Evolutionary conservation across 768 basidiomycete genomes (phyloP).

Genomic region (Tylopilus balloui): DNA sequence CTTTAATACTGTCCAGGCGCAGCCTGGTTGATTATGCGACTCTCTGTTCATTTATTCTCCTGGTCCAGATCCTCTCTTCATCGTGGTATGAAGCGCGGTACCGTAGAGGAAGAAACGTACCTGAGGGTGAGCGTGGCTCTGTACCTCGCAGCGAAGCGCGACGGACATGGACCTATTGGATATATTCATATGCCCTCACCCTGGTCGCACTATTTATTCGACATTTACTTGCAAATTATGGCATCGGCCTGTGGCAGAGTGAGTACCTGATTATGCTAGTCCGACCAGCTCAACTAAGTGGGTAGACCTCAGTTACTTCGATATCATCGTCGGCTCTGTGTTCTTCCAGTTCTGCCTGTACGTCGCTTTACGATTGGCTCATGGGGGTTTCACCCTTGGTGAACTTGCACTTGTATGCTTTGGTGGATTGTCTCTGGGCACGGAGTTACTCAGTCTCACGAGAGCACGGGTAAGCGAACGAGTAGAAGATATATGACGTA

Average conservation of each 20-base stretch:
- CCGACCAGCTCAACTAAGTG: slow-evolving; percentile 3
- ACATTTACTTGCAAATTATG: slow-evolving; percentile 38
- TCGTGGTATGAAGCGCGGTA: slow-evolving; percentile 65
- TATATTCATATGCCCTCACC: slow-evolving; percentile 57
- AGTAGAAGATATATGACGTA: background rate
- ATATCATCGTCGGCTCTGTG: slow-evolving; percentile 63
- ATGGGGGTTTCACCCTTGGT: slow-evolving; percentile 93
- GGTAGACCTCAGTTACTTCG: slow-evolving; percentile 73
- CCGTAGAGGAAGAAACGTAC: slow-evolving; percentile 36
- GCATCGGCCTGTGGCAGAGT: slow-evolving; percentile 70
- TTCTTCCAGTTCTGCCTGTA: slow-evolving; percentile 94
- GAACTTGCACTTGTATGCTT: slow-evolving; percentile 88
- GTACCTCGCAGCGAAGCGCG: slow-evolving; percentile 70
- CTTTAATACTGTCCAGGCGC: slow-evolving; percentile 64
- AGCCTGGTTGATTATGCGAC: slow-evolving; percentile 76
- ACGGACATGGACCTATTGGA: slow-evolving; percentile 58
- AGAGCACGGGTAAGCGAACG: slow-evolving; percentile 61
- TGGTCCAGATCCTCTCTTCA: slow-evolving; percentile 76
- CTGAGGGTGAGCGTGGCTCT: slow-evolving; percentile 68
- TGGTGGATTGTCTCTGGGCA: slow-evolving; percentile 79
- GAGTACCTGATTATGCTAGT: slow-evolving; percentile 24
- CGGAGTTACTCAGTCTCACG: slow-evolving; percentile 85
- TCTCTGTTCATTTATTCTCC: slow-evolving; percentile 72
- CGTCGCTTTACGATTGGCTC: slow-evolving; percentile 81
- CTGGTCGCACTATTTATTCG: slow-evolving; percentile 47